These are phyloP conservation scores for Coix lacrymajobi DNA, from an alignment of 176 grass and related monocot genomes.

Conservation along the genomic window DNA sequence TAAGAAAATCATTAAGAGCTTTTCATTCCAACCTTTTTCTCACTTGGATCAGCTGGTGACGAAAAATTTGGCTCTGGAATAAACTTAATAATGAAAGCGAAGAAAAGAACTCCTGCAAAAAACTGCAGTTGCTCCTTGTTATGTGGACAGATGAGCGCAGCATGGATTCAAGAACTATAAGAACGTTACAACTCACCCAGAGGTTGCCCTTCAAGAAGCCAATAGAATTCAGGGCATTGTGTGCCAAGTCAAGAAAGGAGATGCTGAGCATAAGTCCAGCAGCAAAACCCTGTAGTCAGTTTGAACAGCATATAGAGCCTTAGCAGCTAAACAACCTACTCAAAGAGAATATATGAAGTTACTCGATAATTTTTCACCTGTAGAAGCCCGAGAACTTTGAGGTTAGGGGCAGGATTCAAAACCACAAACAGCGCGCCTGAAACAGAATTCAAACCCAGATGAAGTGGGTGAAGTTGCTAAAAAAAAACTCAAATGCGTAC, in stretches of 20 bases:
- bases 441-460: neutral
- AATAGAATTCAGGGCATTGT: slow-evolving; percentile 92
- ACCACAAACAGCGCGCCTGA: slow-evolving; percentile 88
- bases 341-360: neutral
- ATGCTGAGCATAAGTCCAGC: slow-evolving; percentile 98
- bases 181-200: slow-evolving; percentile 53
- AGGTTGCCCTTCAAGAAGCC: slow-evolving; percentile 96
- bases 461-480: neutral
- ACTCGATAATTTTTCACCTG: slow-evolving; percentile 44
- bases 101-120: slow-evolving; percentile 85
- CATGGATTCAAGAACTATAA: slow-evolving; percentile 13
- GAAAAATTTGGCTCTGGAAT: slow-evolving; percentile 84
- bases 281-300: slow-evolving; percentile 66
- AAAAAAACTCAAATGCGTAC: neutral
- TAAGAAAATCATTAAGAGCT: neutral
- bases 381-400: slow-evolving; percentile 88
- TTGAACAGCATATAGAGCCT: neutral
- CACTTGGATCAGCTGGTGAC: slow-evolving; percentile 34
- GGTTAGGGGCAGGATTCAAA: slow-evolving; percentile 64
- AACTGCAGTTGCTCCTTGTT: slow-evolving; percentile 44
- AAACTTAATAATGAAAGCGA: slow-evolving; percentile 80
- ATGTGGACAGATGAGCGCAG: neutral
- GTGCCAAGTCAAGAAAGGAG: slow-evolving; percentile 93
- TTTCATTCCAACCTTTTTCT: slow-evolving; percentile 46
- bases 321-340: slow-evolving; percentile 4